Percentiles rank a stretch among this genome's conserved stretches.
Evolutionary conservation across 2,329 filamentous ascomycete species (phyloP).

Genomic region (Colletotrichum ledebouriae): DNA sequence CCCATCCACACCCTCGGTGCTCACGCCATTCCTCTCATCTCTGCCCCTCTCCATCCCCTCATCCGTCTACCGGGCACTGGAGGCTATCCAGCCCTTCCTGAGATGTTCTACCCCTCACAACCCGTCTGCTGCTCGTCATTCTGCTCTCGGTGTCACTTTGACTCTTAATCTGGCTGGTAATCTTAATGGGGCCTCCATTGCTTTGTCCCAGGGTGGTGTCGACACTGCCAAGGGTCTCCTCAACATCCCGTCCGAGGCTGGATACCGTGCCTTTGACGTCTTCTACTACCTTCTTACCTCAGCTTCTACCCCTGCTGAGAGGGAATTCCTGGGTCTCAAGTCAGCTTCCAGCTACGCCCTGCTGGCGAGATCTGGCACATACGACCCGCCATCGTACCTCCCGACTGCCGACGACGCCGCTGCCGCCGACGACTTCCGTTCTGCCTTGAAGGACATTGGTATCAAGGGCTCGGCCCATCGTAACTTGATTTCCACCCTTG

Average conservation of each 20-base stretch:
- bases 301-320: constrained; percentile 88
- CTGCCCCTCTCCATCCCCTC: constrained; percentile 85
- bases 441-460: constrained; percentile 89
- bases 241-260: constrained; percentile 81
- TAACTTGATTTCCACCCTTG: constrained; percentile 86
- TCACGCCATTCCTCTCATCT: constrained; percentile 83
- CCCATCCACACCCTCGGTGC: constrained; percentile 85
- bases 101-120: constrained; percentile 91
- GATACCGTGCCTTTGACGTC: constrained; percentile 94
- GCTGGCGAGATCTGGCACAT: constrained; percentile 86
- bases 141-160: constrained; percentile 83
- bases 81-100: constrained; percentile 87
- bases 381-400: constrained; percentile 86
- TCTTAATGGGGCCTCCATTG: constrained; percentile 79
- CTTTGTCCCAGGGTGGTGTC: constrained; percentile 88
- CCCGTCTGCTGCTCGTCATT: constrained; percentile 84
- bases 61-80: constrained; percentile 81
- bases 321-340: constrained; percentile 88
- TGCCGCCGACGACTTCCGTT: constrained; percentile 91
- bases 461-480: constrained; percentile 89
- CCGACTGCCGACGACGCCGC: constrained; percentile 94
- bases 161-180: constrained; percentile 86
- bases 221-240: constrained; percentile 86
- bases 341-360: constrained; percentile 82
- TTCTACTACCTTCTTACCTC: constrained; percentile 97